A percentile compares a stretch with the other conserved stretches of the same genome.
phyloP scores from a whole-genome alignment of 2,329 filamentous ascomycete species.

The Scedosporium aurantiacum region DNA sequence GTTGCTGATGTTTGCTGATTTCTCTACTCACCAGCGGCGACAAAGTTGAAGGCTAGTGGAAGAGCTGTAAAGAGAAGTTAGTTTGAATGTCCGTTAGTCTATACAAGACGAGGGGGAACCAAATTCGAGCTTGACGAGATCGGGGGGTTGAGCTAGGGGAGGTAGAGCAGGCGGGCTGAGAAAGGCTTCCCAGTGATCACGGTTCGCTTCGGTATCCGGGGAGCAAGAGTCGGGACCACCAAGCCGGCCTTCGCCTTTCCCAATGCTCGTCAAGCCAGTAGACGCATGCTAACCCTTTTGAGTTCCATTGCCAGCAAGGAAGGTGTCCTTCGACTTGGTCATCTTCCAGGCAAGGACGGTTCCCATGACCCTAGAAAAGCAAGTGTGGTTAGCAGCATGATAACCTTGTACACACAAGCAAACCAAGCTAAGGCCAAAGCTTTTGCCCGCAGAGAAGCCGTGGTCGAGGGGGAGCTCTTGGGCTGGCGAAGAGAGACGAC shows the following conservation, averaged over 20 bases:
- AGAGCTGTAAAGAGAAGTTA: conserved; percentile 41
- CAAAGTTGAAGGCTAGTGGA: conserved; percentile 78
- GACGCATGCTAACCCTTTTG: conserved; percentile 58
- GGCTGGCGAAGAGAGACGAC: conserved; percentile 8
- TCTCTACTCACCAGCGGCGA: conserved; percentile 76
- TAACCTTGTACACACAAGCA: not conserved
- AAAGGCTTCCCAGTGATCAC: not conserved
- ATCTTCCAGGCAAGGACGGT: conserved; percentile 45
- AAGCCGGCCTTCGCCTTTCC: not conserved
- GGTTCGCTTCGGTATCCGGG: not conserved
- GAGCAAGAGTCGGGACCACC: not conserved
- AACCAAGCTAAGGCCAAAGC: not conserved
- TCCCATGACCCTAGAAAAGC: conserved; percentile 46
- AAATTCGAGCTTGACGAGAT: not conserved
- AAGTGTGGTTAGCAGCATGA: conserved; percentile 10
- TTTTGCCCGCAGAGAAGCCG: too few species aligned
- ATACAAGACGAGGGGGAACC: not conserved
- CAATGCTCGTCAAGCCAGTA: not conserved
- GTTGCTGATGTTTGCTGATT: not conserved
- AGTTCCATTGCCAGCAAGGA: conserved; percentile 66
- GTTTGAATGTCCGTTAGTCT: not conserved
- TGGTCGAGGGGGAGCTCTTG: not conserved
- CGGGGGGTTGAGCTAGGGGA: not conserved
- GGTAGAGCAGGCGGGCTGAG: not conserved
- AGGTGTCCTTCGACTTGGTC: conserved; percentile 58